Percentiles rank a stretch among this genome's conserved stretches.
Evolutionary conservation across 1,284 basidiomycete genomes (phyloP).

Genomic region (Coniferiporia sulphurascens): DNA sequence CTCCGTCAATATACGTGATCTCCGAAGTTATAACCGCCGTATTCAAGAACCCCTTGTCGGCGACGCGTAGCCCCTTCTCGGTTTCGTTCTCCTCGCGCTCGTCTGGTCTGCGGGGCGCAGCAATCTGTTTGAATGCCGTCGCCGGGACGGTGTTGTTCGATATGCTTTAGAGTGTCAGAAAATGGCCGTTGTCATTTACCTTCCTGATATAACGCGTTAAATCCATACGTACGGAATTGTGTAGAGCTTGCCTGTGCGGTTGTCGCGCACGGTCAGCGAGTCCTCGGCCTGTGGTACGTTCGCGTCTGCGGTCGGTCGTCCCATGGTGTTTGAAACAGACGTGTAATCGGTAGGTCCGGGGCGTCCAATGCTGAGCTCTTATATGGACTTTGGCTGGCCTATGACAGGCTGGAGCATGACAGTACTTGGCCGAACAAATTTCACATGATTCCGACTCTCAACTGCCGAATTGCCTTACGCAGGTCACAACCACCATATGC

Average conservation of each 20-base stretch:
- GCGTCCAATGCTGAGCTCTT: too few species aligned
- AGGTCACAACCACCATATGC: too few species aligned
- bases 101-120: slow-evolving; percentile 47
- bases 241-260: slow-evolving; percentile 79
- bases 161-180: slow-evolving; percentile 43
- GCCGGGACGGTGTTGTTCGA: slow-evolving; percentile 73
- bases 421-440: too few species aligned
- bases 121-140: slow-evolving; percentile 74
- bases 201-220: not conserved
- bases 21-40: slow-evolving; percentile 78
- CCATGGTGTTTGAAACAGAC: not conserved
- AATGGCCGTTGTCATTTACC: not conserved
- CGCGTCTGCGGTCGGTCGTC: slow-evolving; percentile 8
- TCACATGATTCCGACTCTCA: too few species aligned
- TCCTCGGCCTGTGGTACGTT: slow-evolving; percentile 21
- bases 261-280: slow-evolving; percentile 70
- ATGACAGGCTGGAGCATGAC: too few species aligned
- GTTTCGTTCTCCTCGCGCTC: slow-evolving; percentile 82
- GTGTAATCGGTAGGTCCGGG: too few species aligned
- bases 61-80: slow-evolving; percentile 69
- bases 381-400: too few species aligned
- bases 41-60: slow-evolving; percentile 80
- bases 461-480: too few species aligned
- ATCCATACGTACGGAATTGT: slow-evolving; percentile 58
- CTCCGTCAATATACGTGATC: slow-evolving; percentile 88